A percentile compares a stretch with the other conserved stretches of the same genome.
Evolutionary conservation across 257 asterid species (phyloP).

Genomic region (Fraxinus anomala): DNA sequence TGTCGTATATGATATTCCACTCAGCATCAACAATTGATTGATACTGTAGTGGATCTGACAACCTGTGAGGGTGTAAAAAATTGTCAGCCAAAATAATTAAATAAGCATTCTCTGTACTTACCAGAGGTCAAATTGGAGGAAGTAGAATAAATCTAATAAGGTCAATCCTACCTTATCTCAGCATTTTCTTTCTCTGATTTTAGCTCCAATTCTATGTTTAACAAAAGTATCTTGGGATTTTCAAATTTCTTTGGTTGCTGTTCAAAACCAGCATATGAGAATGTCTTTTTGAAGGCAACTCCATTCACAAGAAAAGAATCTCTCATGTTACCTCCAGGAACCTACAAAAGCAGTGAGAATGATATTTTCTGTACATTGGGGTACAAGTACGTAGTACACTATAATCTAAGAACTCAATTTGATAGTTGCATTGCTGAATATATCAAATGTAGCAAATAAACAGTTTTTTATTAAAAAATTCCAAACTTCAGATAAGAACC

Average conservation of each 20-base stretch:
- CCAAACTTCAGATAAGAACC: background rate
- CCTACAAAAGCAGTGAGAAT: constrained; percentile 50
- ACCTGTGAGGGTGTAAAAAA: constrained; percentile 40
- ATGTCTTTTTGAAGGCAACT: constrained; percentile 98
- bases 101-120: constrained; percentile 22
- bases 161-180: constrained; percentile 74
- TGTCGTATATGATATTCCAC: constrained; percentile 91
- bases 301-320: constrained; percentile 97
- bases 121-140: constrained; percentile 15
- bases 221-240: constrained; percentile 78
- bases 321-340: constrained; percentile 97
- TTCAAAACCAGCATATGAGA: constrained; percentile 99
- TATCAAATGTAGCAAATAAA: background rate
- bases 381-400: constrained; percentile 2
- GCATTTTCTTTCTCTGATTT: constrained; percentile 99
- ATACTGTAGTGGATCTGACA: constrained; percentile 85
- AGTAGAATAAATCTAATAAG: constrained; percentile 11
- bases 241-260: constrained; percentile 91
- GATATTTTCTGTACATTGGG: background rate
- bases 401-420: background rate
- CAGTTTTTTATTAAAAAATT: background rate
- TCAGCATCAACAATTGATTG: constrained; percentile 97
- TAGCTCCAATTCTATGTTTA: constrained; percentile 91
- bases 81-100: constrained; percentile 9
- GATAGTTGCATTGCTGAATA: background rate